A percentile compares a stretch with the other conserved stretches of the same genome.
These are phyloP conservation scores for Vitis amurensis DNA, from an alignment of 164 flowering plant species.

Conservation along the genomic window DNA sequence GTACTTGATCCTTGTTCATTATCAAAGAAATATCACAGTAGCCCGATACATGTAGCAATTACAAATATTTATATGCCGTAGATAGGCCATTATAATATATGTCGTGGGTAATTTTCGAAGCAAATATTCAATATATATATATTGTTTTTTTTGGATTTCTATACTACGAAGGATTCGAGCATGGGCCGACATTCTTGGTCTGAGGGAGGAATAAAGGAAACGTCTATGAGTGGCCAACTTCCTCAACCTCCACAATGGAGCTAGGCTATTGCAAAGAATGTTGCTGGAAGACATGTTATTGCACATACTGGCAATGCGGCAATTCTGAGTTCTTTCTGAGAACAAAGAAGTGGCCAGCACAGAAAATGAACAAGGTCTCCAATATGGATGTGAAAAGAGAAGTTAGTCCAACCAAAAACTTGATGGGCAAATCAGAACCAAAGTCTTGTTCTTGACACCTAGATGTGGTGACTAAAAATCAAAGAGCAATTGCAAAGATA, in stretches of 20 bases:
- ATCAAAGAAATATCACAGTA: too few species aligned
- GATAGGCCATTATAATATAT: too few species aligned
- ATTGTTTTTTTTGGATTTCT: too few species aligned
- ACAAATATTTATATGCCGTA: too few species aligned
- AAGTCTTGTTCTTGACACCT: slow-evolving; percentile 19
- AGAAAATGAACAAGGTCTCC: slow-evolving; percentile 23
- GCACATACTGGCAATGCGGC: slow-evolving; percentile 9
- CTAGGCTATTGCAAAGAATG: slow-evolving; percentile 8
- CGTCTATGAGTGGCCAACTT: too few species aligned
- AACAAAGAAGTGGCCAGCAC: slow-evolving; percentile 18
- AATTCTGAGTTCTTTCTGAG: not conserved
- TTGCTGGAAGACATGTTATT: slow-evolving; percentile 7
- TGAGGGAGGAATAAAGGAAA: slow-evolving; percentile 4
- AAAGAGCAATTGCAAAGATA: slow-evolving; percentile 24
- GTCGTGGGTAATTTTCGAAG: too few species aligned
- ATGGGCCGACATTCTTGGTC: too few species aligned
- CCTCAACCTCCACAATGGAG: not conserved
- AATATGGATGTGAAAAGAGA: slow-evolving; percentile 23
- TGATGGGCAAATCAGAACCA: slow-evolving; percentile 11
- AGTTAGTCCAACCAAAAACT: slow-evolving; percentile 20
- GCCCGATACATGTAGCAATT: too few species aligned
- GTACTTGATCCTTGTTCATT: too few species aligned
- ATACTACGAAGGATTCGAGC: too few species aligned
- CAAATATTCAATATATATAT: too few species aligned
- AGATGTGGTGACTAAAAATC: slow-evolving; percentile 25